Evolutionary conservation across 768 basidiomycete genomes (phyloP).

Genomic region (Collybia mongolica): DNA sequence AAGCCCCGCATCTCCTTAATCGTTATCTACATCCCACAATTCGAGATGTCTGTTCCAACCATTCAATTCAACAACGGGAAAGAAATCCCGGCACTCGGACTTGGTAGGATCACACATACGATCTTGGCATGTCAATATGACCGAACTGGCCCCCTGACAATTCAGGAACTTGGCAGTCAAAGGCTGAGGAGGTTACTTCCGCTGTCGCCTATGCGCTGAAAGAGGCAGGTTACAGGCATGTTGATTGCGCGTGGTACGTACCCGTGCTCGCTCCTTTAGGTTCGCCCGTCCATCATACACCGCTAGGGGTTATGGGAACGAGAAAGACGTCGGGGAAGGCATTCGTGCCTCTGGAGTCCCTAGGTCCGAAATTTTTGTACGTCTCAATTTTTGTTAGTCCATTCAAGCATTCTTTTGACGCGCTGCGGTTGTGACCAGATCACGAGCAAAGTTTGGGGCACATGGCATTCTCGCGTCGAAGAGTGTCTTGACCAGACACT

Average conservation of each 20-base stretch:
- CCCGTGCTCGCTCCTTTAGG: constrained; percentile 2
- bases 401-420: not conserved
- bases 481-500: constrained; percentile 75
- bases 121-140: constrained; percentile 1
- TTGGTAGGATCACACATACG: constrained; percentile 41
- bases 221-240: constrained; percentile 72
- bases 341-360: constrained; percentile 76
- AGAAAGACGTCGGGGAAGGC: constrained; percentile 81
- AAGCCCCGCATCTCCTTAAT: not conserved
- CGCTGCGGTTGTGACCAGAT: constrained; percentile 37
- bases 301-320: constrained; percentile 66
- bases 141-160: not conserved
- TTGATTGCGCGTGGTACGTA: constrained; percentile 60
- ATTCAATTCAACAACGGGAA: constrained; percentile 63
- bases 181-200: constrained; percentile 63
- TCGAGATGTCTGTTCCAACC: constrained; percentile 11
- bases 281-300: not conserved
- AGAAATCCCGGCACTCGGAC: constrained; percentile 55
- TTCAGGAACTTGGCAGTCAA: constrained; percentile 80
- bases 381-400: not conserved
- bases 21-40: constrained; percentile 1
- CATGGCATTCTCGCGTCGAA: constrained; percentile 70
- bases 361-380: constrained; percentile 56
- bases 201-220: constrained; percentile 79
- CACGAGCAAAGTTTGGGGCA: constrained; percentile 71